phyloP scores from a whole-genome alignment of 139 green algal genomes.

The Chlorella ohadii region DNA sequence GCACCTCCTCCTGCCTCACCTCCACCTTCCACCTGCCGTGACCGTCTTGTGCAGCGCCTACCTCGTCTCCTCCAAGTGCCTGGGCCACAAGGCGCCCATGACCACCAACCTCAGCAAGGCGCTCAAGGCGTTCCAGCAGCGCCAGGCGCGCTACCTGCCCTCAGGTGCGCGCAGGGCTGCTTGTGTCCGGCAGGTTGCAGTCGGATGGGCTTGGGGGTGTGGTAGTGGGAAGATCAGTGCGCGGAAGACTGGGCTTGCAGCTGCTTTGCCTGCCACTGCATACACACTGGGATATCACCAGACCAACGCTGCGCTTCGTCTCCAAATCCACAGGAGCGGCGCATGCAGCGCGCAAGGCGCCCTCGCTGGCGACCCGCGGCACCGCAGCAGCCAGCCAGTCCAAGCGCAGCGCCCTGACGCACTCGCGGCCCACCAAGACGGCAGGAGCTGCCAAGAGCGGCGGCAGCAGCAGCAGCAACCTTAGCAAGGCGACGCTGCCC shows the following conservation, averaged over 20 bases:
- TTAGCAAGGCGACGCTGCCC: conserved; percentile 12
- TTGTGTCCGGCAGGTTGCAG: too few species aligned
- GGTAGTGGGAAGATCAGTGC: too few species aligned
- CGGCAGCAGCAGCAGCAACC: background rate
- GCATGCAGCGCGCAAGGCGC: conserved; percentile 5
- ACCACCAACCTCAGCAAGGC: conserved; percentile 17
- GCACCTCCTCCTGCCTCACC: too few species aligned
- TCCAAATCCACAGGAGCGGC: background rate
- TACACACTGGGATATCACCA: too few species aligned
- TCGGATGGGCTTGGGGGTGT: too few species aligned
- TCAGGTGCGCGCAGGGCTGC: background rate
- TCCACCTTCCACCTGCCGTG: background rate
- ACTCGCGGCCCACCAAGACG: background rate
- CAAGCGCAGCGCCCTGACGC: background rate
- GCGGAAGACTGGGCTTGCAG: too few species aligned
- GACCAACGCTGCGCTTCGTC: too few species aligned
- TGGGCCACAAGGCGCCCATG: conserved; percentile 15
- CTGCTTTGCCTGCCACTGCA: too few species aligned
- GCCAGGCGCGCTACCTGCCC: conserved; percentile 26
- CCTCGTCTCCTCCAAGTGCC: conserved; percentile 29
- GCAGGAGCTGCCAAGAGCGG: background rate
- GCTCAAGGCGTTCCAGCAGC: conserved; percentile 27
- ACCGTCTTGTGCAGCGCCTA: conserved; percentile 30
- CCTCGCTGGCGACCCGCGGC: background rate
- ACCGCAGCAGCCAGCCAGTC: background rate